Base-by-base conservation (phyloP, 1,284 basidiomycete genomes). In the Puccinia brachypodii region DNA sequence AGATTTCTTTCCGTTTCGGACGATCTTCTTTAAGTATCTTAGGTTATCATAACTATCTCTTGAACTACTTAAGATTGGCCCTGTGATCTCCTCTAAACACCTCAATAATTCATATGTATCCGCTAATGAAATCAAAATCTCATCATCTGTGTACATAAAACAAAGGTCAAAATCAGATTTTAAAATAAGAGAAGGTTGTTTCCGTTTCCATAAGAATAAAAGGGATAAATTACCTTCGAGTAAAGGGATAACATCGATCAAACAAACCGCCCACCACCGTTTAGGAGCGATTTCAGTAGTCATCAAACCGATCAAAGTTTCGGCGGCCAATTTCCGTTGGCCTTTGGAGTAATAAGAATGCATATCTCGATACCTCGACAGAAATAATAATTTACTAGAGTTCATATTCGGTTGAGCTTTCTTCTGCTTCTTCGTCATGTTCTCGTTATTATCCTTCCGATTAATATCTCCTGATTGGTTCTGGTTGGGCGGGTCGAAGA, bases 341-440 rank as follows among this genome's bases (percentile, higher is more conserved):
- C 86, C 88, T 50, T 85, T 84, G 0, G 83, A 83, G 42, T 87
- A 85, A 79, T 87, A 86, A 3, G 88, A 85, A 47, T 89, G 85
- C 83, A 88, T 88, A 83, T 89, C 88, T 56, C 88, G 84, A 83
- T 89, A 88, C 71, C 87, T 85, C 22, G 88, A 86, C 11, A 89
- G 84, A 86, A 89, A 89, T 19, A 86, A 84, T 40, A 89, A 84
- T 28, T 86, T 85, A 1, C 86, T 84, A 0, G 87, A 86, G 76
- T 80, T 68, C 14, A 71, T 3, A 73, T 80, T 80, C 28, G 69
- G 74, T 6, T 73, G 66, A 28, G 28, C 25, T 38, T 64, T 73
- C 38, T 72, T 25, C 1, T 31, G 0, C 1, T 56, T 38, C 8
- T 38, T 36, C 38, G 22, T 44, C 64, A 3, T 40, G 22, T 38